Evolutionary conservation across 106 monocot species (phyloP).

Genomic region (Acanthochlamys bracteata): DNA sequence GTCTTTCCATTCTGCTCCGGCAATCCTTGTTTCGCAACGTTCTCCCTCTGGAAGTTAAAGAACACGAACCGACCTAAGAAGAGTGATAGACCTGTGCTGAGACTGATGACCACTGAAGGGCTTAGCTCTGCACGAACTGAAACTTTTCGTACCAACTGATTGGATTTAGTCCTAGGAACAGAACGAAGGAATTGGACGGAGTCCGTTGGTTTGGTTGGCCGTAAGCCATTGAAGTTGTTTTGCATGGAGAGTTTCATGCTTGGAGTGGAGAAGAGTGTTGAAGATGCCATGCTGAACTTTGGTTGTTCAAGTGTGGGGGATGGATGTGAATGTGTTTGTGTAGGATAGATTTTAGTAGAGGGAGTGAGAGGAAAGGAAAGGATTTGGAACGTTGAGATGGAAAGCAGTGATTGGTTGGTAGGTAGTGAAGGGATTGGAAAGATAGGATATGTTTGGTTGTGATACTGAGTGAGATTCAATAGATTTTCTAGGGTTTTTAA

Average conservation of each 20-base stretch:
- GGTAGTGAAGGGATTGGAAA: no score
- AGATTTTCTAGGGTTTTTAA: no score
- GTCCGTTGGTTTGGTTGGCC: conserved; percentile 39
- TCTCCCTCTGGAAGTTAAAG: conserved; percentile 99
- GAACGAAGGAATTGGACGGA: conserved; percentile 1
- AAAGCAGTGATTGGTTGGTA: conserved; percentile 12
- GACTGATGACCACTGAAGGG: conserved; percentile 77
- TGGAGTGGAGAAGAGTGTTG: conserved; percentile 26
- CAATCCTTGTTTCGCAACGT: conserved; percentile 89
- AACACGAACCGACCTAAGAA: conserved; percentile 97
- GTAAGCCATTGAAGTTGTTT: conserved; percentile 22
- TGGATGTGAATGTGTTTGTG: no score
- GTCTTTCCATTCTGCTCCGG: conserved; percentile 84
- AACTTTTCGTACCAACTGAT: neutral
- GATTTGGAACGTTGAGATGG: conserved; percentile 13
- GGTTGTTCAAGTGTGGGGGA: no score
- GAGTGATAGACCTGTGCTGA: conserved; percentile 88
- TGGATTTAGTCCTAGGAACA: conserved; percentile 2
- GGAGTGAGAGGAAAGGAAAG: neutral
- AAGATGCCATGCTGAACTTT: conserved; percentile 41
- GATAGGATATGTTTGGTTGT: conserved; percentile 17
- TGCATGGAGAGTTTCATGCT: conserved; percentile 2
- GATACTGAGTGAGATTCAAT: no score
- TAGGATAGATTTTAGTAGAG: neutral
- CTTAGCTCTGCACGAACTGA: conserved; percentile 50